These are phyloP conservation scores for Cryphonectria carpinicola DNA, from an alignment of 2,329 filamentous ascomycete genomes.

Conservation along the genomic window DNA sequence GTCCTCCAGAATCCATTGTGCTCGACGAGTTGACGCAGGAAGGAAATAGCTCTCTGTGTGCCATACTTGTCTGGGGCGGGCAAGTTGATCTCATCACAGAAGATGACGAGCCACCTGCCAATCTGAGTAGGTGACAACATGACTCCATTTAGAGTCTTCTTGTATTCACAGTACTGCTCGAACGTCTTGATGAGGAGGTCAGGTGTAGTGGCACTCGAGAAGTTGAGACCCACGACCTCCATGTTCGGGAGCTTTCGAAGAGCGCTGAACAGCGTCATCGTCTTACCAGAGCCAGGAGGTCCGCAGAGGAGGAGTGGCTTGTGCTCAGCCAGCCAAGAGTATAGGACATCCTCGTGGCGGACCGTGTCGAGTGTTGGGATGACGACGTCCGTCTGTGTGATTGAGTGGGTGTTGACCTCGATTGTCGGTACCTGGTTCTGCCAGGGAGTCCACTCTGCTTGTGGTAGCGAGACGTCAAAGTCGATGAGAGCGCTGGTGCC, in stretches of 20 bases:
- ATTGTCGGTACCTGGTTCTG: conserved; percentile 92
- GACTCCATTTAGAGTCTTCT: conserved; percentile 95
- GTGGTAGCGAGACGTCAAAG: conserved; percentile 86
- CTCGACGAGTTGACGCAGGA: conserved; percentile 95
- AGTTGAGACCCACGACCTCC: conserved; percentile 99
- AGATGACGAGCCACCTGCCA: conserved; percentile 95
- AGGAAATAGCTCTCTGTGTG: conserved; percentile 95
- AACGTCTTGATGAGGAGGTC: conserved; percentile 99
- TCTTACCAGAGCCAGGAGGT: conserved; percentile 98
- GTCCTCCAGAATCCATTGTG: conserved; percentile 99
- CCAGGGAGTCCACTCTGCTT: conserved; percentile 89
- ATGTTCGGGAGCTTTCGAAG: conserved; percentile 96
- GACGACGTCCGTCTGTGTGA: conserved; percentile 97
- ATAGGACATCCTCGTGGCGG: conserved; percentile 97
- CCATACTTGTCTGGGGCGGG: conserved; percentile 97
- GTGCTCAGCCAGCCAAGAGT: conserved; percentile 98
- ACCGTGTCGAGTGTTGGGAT: conserved; percentile 98
- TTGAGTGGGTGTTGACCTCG: conserved; percentile 97
- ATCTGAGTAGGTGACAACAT: conserved; percentile 96
- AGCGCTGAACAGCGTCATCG: conserved; percentile 98
- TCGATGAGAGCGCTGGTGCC: conserved; percentile 89
- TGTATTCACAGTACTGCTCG: conserved; percentile 99
- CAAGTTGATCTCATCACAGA: conserved; percentile 99
- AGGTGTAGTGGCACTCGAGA: conserved; percentile 97
- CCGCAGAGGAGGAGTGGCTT: conserved; percentile 96